Conservation (phyloP, 257 asterid genomes). For the Solanum peruvianum region DNA sequence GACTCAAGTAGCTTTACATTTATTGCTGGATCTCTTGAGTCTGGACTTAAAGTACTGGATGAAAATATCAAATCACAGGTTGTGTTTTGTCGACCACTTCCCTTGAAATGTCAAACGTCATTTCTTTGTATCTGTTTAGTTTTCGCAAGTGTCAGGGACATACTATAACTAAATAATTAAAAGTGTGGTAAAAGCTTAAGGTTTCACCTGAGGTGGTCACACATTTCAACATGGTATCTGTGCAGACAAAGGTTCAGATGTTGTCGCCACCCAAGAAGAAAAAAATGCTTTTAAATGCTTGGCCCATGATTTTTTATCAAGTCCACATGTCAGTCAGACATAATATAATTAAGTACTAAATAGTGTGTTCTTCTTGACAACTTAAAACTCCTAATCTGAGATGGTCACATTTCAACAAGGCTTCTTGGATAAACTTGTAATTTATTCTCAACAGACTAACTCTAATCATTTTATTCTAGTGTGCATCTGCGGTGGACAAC, state of each 20-base stretch:
- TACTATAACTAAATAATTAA: background rate
- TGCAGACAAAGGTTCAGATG: background rate
- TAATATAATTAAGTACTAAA: background rate
- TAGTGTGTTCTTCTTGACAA: background rate
- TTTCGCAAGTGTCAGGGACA: background rate
- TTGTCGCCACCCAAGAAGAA: background rate
- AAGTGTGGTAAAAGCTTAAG: background rate
- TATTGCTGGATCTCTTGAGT: slow-evolving; percentile 85
- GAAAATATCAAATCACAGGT: slow-evolving; percentile 89
- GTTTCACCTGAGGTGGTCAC: background rate
- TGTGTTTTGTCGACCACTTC: background rate
- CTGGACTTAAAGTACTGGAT: slow-evolving; percentile 93
- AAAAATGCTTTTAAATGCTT: background rate
- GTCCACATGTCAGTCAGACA: background rate
- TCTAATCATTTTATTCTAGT: slow-evolving; percentile 27
- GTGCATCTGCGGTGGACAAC: slow-evolving; percentile 86
- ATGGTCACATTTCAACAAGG: background rate
- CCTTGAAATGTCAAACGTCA: background rate
- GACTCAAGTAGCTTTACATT: slow-evolving; percentile 75
- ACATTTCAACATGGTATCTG: background rate
- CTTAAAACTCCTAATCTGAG: background rate
- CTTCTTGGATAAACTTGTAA: background rate
- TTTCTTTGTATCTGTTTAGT: background rate
- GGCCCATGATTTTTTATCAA: background rate
- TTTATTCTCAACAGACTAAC: background rate